A percentile compares a stretch with the other conserved stretches of the same genome.
Conservation (phyloP, 345 rosid species). For the Hypericum androsaemum region DNA sequence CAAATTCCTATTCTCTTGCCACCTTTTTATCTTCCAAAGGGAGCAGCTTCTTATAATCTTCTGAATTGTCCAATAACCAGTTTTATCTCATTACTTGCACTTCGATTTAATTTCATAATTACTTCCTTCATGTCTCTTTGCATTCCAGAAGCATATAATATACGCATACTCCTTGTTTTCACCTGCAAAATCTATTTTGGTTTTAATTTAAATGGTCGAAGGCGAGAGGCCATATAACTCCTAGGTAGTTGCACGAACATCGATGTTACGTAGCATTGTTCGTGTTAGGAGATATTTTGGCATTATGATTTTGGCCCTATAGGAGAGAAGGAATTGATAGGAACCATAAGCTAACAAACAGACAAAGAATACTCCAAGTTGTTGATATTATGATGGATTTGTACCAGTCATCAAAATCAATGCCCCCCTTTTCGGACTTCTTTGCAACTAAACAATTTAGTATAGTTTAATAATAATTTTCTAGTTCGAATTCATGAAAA, state of each 20-base stretch:
- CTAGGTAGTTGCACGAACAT: background rate
- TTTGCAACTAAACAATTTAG: background rate
- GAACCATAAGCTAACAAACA: conserved; percentile 16
- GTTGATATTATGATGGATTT: conserved; percentile 15
- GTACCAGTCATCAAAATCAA: conserved; percentile 13
- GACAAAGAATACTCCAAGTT: conserved; percentile 28
- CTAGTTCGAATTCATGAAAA: no score
- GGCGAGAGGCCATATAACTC: background rate
- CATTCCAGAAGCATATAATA: no score
- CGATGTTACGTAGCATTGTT: background rate
- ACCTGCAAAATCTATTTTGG: no score
- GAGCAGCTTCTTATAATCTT: no score
- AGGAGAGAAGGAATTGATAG: conserved; percentile 1
- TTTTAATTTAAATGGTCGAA: background rate
- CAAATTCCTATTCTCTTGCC: conserved; percentile 3
- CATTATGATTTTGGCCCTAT: conserved; percentile 27
- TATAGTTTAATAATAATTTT: no score
- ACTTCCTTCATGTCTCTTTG: no score
- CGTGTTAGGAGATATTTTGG: conserved; percentile 18
- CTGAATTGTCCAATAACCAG: no score
- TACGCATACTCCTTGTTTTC: no score
- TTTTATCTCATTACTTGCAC: no score
- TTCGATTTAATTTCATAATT: no score
- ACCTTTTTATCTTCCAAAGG: no score
- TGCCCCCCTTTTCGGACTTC: conserved; percentile 7